Evolutionary conservation across 495 filamentous ascomycete species (phyloP), one percentile per base, ranked within the genome.

Genomic region (Glarea lozoyensis): DNA sequence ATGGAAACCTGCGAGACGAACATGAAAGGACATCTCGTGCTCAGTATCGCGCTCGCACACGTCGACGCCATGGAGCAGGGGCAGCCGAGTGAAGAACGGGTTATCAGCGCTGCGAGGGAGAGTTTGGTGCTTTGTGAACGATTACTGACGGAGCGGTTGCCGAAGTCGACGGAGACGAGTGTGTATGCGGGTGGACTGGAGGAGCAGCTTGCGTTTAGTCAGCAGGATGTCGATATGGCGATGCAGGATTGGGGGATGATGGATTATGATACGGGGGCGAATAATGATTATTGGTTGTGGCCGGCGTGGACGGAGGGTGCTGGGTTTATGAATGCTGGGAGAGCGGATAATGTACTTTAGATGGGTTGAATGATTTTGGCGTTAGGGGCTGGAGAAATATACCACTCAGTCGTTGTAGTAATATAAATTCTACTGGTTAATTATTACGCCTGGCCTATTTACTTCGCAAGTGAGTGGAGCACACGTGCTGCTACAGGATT

Each of bases 21-120:
- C 19, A 56, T 58, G 0, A 40, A 54, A n/a, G 60, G 60, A 10
- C 42, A 55, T 36, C 29, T 49, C 21, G 48, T 52, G 5, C 50
- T 56, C 5, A 46, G 44, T 15, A 43, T 50, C 19, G 51, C 60
- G 15, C 44, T 56, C 0, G 57, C 63, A 3, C 60, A 64, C 9
- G 47, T 63, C 29, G 36, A 63, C 53, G 16, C 48, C 55, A 9
- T 60, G 57, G 48, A 51, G 49, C 12, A 42, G 0, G 55, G 59
- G 2, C 39, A 43, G 0, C 54, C 63, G n/a, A 50, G 59, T 7
- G 56, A 62, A 25, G 21, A 42, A 5, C 23, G 29, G 7, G 51
- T 70, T 9, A 0, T 65, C 1, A 42, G 48, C 1, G 44, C 42
- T 1, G 48, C 60, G 7, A 42, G 22, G 3, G 55, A 59, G n/a